Percentiles rank a stretch among this genome's conserved stretches.
These are phyloP conservation scores for Trichoderma atroviride DNA, from an alignment of 2,329 filamentous ascomycete species.

Conservation along the genomic window DNA sequence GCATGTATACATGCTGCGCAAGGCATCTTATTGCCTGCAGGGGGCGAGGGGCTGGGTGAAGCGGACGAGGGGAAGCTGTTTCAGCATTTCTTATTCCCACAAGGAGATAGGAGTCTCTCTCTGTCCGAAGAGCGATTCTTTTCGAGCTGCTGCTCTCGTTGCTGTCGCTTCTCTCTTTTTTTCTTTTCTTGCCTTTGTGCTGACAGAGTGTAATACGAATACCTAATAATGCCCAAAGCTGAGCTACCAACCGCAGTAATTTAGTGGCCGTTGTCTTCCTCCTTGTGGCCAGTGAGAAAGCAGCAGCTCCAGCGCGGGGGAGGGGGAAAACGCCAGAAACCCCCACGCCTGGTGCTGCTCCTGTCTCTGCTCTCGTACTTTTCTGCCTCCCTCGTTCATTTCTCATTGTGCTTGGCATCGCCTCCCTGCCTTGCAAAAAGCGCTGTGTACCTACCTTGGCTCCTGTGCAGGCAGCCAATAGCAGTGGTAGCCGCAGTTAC, in stretches of 20 bases:
- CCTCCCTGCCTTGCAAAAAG: slow-evolving; percentile 5
- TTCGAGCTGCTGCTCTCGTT: background rate
- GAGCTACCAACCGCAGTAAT: background rate
- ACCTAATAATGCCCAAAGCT: background rate
- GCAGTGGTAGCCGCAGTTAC: background rate
- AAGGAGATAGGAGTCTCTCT: background rate
- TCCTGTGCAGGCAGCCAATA: background rate
- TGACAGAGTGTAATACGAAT: background rate
- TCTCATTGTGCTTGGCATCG: slow-evolving; percentile 15
- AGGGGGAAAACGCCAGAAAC: background rate
- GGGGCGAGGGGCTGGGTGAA: background rate
- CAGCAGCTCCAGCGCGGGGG: slow-evolving; percentile 4
- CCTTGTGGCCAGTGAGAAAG: background rate
- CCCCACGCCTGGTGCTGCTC: slow-evolving; percentile 4
- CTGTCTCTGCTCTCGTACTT: background rate
- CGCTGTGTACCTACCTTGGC: background rate
- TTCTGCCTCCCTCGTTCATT: background rate
- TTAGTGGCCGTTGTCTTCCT: background rate
- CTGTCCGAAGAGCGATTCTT: background rate
- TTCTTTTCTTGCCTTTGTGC: background rate
- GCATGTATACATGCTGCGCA: too few species aligned
- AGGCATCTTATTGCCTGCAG: background rate
- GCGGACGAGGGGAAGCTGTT: background rate
- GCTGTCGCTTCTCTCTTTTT: background rate
- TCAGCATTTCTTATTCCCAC: background rate